A percentile compares a stretch with the other conserved stretches of the same genome.
phyloP scores from a whole-genome alignment of 441 rosid species.

The Gossypium laxum region DNA sequence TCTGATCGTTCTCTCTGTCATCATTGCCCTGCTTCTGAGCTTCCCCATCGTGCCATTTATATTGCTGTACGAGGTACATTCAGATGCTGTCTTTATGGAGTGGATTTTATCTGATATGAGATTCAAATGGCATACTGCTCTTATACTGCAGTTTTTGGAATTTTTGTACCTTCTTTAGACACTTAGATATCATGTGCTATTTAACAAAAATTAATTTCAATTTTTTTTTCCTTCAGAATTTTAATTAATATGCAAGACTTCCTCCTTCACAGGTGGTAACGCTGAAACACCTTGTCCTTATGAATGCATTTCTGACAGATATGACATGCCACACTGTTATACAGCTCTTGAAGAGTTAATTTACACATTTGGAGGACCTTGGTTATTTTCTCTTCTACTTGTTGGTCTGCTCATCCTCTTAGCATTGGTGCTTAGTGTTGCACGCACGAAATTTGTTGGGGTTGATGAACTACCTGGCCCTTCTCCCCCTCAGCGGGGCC shows the following conservation, averaged over 20 bases:
- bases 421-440: constrained; percentile 95
- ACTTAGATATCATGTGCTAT: too few species aligned
- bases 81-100: not conserved
- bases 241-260: constrained; percentile 1
- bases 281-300: constrained; percentile 88
- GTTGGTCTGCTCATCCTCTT: constrained; percentile 80
- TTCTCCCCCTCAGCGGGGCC: constrained; percentile 86
- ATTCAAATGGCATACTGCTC: not conserved
- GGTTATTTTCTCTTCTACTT: constrained; percentile 87
- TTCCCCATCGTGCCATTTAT: constrained; percentile 79
- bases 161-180: not conserved
- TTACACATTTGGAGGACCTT: constrained; percentile 98
- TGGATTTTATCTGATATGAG: not conserved
- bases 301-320: constrained; percentile 83
- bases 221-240: not conserved
- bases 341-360: constrained; percentile 97
- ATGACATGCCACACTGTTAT: constrained; percentile 92
- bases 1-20: constrained; percentile 73
- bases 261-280: constrained; percentile 67
- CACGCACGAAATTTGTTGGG: constrained; percentile 92
- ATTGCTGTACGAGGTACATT: constrained; percentile 68
- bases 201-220: not conserved
- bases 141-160: not conserved
- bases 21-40: constrained; percentile 62
- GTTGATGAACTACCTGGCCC: constrained; percentile 92